Evolutionary conservation across 495 filamentous ascomycete species (phyloP), one percentile per base, ranked within the genome.

Genomic region (Penicillium verhagenii): DNA sequence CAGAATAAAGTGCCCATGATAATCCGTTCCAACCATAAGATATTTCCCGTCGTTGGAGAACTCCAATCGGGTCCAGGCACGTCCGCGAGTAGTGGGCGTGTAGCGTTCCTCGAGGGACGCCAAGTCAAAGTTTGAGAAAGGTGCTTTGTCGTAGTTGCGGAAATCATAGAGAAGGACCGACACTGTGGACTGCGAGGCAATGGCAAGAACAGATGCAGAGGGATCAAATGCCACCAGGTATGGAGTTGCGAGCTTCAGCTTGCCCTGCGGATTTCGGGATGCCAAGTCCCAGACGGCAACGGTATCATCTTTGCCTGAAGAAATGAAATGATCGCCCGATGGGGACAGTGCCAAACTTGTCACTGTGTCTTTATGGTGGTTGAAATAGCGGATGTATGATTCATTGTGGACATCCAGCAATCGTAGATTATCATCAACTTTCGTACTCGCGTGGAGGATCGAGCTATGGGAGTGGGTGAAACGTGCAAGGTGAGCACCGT

Each of bases 401-500:
- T 96, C 96, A 61, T 97, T 93, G 68, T 97, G 95, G 6, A 93
- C 89, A 8, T 91, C 90, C 35, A 99, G 84, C 69, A 96, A 90
- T 53, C 94, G 83, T 35, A 99, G 86, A 1, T 39, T 72, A 76
- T 74, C 64, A 63, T 99, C 95, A 39, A 91, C 83, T 61, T 97
- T 96, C 4, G 94, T 97, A 66, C 89, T 94, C 35, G 95, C 91
- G 65, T 99, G 96, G 26, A 97, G 87, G 54, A 99, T 87, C 69
- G 87, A 88, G 9, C 86, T 87, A 50, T 86, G 83, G 56, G 91
- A 86, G 58, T 97, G 94, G 2, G 92, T 95, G 73, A 97, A 99
- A 62, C 91, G 86, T 5, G 94, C 94, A 28, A 96, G 83, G 60
- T 95, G 91, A 8, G 87, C 91, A 31, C 94, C 94, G 57, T 97